Evolutionary conservation across 495 filamentous ascomycete species (phyloP).

Genomic region (Penicillium roqueforti): DNA sequence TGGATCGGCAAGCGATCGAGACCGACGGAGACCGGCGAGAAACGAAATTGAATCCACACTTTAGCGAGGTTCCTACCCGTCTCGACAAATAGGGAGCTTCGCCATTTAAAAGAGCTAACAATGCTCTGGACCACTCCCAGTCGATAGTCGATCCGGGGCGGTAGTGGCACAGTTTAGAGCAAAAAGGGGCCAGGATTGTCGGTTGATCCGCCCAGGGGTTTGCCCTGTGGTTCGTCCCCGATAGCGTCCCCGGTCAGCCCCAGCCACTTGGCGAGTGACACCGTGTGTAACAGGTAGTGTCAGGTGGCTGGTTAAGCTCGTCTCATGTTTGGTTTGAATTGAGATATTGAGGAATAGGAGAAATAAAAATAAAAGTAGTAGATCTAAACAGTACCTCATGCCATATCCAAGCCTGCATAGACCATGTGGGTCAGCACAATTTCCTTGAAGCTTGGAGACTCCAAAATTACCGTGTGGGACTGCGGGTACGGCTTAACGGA

Average conservation of each 20-base stretch:
- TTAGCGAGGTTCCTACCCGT: neutral
- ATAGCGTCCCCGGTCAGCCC: neutral
- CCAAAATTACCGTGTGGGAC: slow-evolving; percentile 8
- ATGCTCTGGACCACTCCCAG: slow-evolving; percentile 3
- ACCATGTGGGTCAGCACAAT: slow-evolving; percentile 8
- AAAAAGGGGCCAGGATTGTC: slow-evolving; percentile 23
- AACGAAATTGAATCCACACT: neutral
- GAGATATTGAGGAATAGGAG: neutral
- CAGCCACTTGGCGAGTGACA: slow-evolving; percentile 1
- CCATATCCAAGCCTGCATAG: slow-evolving; percentile 1
- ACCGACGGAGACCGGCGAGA: slow-evolving; percentile 7
- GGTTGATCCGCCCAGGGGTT: slow-evolving; percentile 41
- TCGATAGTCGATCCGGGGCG: slow-evolving; percentile 27
- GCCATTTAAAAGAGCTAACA: neutral
- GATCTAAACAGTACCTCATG: no score
- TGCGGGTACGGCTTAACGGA: slow-evolving; percentile 25
- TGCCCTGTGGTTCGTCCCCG: slow-evolving; percentile 7
- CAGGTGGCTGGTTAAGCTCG: slow-evolving; percentile 1
- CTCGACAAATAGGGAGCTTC: neutral
- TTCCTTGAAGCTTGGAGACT: neutral
- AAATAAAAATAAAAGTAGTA: neutral
- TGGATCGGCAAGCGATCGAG: slow-evolving; percentile 6
- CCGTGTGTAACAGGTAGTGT: neutral
- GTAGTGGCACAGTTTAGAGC: slow-evolving; percentile 26
- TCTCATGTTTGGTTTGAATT: slow-evolving; percentile 3